A percentile compares a stretch with the other conserved stretches of the same genome.
Conservation (phyloP, 2,329 filamentous ascomycete species). For the Alternaria longipes region DNA sequence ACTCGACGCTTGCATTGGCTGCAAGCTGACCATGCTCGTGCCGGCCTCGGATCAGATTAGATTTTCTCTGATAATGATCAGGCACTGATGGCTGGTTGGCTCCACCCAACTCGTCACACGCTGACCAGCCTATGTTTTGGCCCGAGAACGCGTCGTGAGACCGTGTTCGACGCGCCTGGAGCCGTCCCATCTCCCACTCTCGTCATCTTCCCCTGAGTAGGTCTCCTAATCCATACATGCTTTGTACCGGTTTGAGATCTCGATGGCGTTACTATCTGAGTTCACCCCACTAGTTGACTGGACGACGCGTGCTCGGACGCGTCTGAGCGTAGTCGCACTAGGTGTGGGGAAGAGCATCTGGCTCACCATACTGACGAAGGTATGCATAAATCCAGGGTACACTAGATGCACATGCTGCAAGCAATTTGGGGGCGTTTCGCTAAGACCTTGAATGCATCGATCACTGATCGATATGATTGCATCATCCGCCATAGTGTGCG, state of each 20-base stretch:
- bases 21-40: constrained; percentile 22
- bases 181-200: background rate
- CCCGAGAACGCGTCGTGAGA: constrained; percentile 3
- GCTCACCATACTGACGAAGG: background rate
- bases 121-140: constrained; percentile 1
- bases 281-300: constrained; percentile 15
- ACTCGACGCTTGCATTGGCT: constrained; percentile 25
- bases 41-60: constrained; percentile 40
- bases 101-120: constrained; percentile 20
- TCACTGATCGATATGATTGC: background rate
- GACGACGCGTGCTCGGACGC: constrained; percentile 22
- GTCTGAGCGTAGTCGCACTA: constrained; percentile 11
- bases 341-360: background rate
- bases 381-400: background rate
- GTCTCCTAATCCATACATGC: background rate
- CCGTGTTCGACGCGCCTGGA: constrained; percentile 16
- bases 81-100: constrained; percentile 13
- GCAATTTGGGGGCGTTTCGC: constrained; percentile 1
- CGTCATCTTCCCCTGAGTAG: background rate
- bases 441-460: background rate
- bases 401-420: background rate
- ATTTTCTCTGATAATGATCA: constrained; percentile 29
- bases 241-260: constrained; percentile 3
- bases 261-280: constrained; percentile 5
- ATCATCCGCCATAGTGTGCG: background rate